Evolutionary conservation across 257 asterid species (phyloP).

Genomic region (Knoxia roxburghii): DNA sequence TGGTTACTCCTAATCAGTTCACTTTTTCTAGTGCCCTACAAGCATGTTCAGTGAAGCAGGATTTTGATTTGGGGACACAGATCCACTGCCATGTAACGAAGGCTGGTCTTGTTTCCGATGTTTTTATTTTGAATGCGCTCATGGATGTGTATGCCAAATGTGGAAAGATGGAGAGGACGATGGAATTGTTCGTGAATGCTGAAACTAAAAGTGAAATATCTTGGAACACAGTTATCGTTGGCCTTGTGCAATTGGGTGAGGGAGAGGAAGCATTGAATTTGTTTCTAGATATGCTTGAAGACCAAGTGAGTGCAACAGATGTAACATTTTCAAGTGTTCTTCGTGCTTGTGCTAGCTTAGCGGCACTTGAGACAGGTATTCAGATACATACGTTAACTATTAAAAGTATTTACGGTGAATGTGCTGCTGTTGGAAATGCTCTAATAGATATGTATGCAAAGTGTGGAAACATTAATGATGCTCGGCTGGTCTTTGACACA

Average conservation of each 20-base stretch:
- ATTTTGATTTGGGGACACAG: conserved; percentile 61
- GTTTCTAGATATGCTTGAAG: conserved; percentile 53
- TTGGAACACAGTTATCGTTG: conserved; percentile 89
- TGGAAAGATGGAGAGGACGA: conserved; percentile 57
- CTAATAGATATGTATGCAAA: conserved; percentile 88
- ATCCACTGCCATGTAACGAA: conserved; percentile 59
- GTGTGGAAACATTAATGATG: conserved; percentile 73
- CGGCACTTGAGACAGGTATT: conserved; percentile 72
- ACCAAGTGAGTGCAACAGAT: conserved; percentile 55
- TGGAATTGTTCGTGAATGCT: conserved; percentile 46
- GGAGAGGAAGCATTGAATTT: conserved; percentile 60
- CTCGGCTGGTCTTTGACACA: conserved; percentile 59
- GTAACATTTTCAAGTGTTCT: conserved; percentile 81
- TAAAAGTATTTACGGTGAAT: conserved; percentile 54
- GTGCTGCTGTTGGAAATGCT: conserved; percentile 75
- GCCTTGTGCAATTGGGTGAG: conserved; percentile 68
- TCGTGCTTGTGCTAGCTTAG: conserved; percentile 79
- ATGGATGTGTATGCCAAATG: conserved; percentile 90
- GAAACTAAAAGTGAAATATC: conserved; percentile 65
- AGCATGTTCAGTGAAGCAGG: conserved; percentile 63
- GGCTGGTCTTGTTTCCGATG: conserved; percentile 57
- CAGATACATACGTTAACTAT: conserved; percentile 61
- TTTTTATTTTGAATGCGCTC: conserved; percentile 73
- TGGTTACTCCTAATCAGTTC: conserved; percentile 69
- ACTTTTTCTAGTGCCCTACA: conserved; percentile 86